A percentile compares a stretch with the other conserved stretches of the same genome.
Evolutionary conservation across 2,329 filamentous ascomycete species (phyloP).

Genomic region (Cladosporium sp.): DNA sequence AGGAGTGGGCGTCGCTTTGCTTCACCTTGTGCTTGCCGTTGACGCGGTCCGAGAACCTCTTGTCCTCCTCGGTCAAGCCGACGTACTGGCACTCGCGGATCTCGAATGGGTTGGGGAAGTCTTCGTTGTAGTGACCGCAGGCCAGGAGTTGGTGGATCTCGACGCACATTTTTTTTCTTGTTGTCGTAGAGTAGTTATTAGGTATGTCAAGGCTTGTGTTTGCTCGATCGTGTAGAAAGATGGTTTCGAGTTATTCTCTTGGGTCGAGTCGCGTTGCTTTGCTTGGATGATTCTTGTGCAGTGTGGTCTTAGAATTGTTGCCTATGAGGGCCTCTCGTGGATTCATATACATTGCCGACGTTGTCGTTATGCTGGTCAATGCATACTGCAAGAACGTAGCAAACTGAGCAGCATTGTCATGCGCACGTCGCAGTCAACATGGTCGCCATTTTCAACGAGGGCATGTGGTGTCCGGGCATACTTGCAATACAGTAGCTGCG

Average conservation of each 20-base stretch:
- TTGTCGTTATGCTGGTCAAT: neutral
- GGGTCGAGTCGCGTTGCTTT: neutral
- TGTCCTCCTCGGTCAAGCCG: neutral
- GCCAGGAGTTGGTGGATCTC: constrained; percentile 5
- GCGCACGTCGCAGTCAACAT: neutral
- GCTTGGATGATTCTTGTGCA: neutral
- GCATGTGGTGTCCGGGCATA: neutral
- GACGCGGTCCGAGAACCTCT: neutral
- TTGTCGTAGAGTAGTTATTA: neutral
- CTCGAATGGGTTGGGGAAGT: neutral
- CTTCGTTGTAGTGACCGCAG: constrained; percentile 3
- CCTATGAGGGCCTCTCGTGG: neutral
- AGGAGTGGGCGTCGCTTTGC: neutral
- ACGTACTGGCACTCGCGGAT: neutral
- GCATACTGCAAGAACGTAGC: neutral
- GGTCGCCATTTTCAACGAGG: neutral
- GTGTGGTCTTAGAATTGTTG: neutral
- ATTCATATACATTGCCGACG: neutral
- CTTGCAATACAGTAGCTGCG: neutral
- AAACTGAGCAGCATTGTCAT: neutral
- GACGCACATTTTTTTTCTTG: neutral
- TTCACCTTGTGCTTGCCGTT: neutral
- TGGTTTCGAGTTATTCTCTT: neutral
- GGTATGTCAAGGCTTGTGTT: neutral
- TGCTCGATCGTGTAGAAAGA: neutral